A percentile compares a stretch with the other conserved stretches of the same genome.
Conservation (phyloP, 768 basidiomycete genomes). For the Infundibulicybe gibba region DNA sequence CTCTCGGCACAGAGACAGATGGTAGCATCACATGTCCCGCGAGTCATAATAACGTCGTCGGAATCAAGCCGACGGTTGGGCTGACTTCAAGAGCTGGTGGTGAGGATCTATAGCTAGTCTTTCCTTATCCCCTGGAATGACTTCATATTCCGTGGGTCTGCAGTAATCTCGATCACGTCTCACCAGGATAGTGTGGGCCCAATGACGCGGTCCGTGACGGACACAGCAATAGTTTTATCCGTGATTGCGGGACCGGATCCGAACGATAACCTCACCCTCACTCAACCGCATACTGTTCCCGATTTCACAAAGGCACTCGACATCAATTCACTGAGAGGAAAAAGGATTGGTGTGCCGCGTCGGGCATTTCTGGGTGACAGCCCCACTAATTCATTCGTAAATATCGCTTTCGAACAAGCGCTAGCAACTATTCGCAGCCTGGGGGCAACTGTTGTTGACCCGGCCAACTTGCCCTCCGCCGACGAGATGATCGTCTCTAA, state of each 20-base stretch:
- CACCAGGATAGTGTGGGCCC: constrained; percentile 62
- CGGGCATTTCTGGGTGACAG: constrained; percentile 29
- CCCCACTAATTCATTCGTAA: constrained; percentile 29
- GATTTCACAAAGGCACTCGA: constrained; percentile 53
- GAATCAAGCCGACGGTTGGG: constrained; percentile 60
- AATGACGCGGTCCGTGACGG: constrained; percentile 47
- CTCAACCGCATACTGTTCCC: constrained; percentile 48
- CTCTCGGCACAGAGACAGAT: constrained; percentile 48
- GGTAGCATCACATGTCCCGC: constrained; percentile 55
- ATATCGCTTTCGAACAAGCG: constrained; percentile 35
- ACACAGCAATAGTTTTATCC: constrained; percentile 53
- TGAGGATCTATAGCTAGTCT: constrained; percentile 14
- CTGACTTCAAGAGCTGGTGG: constrained; percentile 59
- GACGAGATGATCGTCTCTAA: constrained; percentile 43
- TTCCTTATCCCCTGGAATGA: background rate
- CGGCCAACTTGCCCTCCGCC: constrained; percentile 56
- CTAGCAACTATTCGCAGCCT: constrained; percentile 31
- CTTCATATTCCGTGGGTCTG: background rate
- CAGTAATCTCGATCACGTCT: constrained; percentile 55
- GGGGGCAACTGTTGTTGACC: constrained; percentile 56
- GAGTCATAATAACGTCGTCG: constrained; percentile 51
- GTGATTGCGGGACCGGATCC: constrained; percentile 53
- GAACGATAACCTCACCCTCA: constrained; percentile 51
- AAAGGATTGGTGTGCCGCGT: constrained; percentile 53
- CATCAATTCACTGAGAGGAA: constrained; percentile 39